A percentile compares a stretch with the other conserved stretches of the same genome.
phyloP scores from a whole-genome alignment of 495 filamentous ascomycete species.

The Parachaetomium inaequale region DNA sequence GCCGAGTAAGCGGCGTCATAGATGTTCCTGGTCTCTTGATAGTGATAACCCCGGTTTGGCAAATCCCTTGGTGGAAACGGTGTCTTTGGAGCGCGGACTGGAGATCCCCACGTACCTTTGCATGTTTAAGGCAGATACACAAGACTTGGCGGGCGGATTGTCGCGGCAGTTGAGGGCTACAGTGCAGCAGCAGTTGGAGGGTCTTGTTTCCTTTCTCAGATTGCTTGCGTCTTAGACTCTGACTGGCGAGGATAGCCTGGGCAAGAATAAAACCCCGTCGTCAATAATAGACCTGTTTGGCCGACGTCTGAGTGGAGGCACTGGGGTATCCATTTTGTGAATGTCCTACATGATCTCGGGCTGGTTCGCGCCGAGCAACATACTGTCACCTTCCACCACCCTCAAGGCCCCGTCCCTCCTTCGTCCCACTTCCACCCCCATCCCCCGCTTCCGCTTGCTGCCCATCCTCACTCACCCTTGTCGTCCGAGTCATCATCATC shows the following conservation, averaged over 20 bases:
- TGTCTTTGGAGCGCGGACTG: conserved; percentile 54
- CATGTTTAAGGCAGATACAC: conserved; percentile 52
- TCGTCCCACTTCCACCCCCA: background rate
- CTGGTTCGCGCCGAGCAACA: background rate
- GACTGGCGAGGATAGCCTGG: conserved; percentile 38
- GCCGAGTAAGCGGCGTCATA: conserved; percentile 45
- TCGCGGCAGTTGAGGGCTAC: conserved; percentile 37
- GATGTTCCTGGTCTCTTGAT: conserved; percentile 33
- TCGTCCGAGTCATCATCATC: conserved; percentile 23
- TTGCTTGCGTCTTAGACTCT: conserved; percentile 50
- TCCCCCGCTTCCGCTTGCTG: no score
- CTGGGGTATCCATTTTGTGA: no score
- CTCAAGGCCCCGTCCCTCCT: background rate
- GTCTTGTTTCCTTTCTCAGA: conserved; percentile 38
- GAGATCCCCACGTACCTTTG: conserved; percentile 48
- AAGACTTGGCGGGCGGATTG: conserved; percentile 39
- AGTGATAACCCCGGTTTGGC: conserved; percentile 38
- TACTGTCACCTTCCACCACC: background rate
- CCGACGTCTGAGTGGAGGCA: background rate
- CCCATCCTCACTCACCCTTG: background rate
- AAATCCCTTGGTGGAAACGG: conserved; percentile 43
- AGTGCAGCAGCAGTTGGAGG: conserved; percentile 42
- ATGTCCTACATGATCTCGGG: background rate
- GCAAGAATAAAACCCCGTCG: conserved; percentile 39
- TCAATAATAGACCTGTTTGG: conserved; percentile 13